These are phyloP conservation scores for Wickerhamiella kazuoi DNA, from an alignment of 805 yeast species.

Conservation along the genomic window DNA sequence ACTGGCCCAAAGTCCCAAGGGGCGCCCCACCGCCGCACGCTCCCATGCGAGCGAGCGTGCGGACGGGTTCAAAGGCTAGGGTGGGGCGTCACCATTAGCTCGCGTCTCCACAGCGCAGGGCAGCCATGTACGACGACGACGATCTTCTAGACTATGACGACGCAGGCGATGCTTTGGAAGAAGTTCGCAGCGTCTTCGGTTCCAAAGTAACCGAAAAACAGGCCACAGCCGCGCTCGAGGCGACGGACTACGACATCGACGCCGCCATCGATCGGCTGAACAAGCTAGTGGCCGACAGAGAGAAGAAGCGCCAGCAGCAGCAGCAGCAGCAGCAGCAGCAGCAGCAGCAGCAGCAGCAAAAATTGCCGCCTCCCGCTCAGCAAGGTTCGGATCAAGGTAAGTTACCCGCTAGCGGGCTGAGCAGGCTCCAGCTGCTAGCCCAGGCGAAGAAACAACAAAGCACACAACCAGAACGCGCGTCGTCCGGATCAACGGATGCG, in stretches of 20 bases:
- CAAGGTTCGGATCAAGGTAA: conserved; percentile 16
- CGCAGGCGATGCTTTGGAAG: conserved; percentile 11
- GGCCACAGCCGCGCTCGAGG: conserved; percentile 13
- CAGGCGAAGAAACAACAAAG: conserved; percentile 1
- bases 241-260: conserved; percentile 15
- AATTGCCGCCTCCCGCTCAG: too few relatives aligned
- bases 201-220: conserved; percentile 9
- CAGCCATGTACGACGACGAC: conserved; percentile 10
- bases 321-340: conserved; percentile 2
- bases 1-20: too few relatives aligned
- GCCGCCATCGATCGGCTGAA: conserved; percentile 13
- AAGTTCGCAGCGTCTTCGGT: conserved; percentile 10
- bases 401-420: conserved; percentile 3
- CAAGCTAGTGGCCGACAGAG: conserved; percentile 4
- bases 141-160: conserved; percentile 11
- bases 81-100: too few relatives aligned
- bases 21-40: too few relatives aligned
- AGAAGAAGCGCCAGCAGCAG: conserved; percentile 5
- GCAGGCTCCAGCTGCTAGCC: conserved; percentile 5
- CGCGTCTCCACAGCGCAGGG: not conserved
- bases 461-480: not conserved
- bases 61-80: too few relatives aligned
- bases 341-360: not conserved
- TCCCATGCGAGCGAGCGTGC: too few relatives aligned
- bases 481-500: not conserved